Conservation (phyloP, 106 monocot genomes). For the Dioscorea zingiberensis region DNA sequence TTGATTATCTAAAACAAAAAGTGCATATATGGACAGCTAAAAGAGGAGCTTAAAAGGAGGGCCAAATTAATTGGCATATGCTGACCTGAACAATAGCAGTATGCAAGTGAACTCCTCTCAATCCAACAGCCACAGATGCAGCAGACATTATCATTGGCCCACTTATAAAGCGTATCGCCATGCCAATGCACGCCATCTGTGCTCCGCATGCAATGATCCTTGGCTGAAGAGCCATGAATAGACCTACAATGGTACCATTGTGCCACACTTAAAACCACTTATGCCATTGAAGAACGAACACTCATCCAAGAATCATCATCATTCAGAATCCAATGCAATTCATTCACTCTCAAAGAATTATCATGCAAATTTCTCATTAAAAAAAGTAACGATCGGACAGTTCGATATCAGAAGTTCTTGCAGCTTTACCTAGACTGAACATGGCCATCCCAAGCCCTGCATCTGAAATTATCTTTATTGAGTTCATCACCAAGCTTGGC, state of each 20-base stretch:
- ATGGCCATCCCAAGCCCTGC: conserved; percentile 71
- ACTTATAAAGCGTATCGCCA: conserved; percentile 38
- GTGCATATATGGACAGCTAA: no score
- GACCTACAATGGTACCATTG: conserved; percentile 14
- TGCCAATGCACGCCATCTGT: conserved; percentile 34
- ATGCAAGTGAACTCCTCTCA: conserved; percentile 24
- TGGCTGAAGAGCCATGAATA: conserved; percentile 64
- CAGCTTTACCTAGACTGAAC: conserved; percentile 40
- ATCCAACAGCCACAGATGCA: conserved; percentile 40
- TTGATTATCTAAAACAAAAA: no score
- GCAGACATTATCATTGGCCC: conserved; percentile 39
- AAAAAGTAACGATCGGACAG: background rate
- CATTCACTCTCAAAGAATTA: background rate
- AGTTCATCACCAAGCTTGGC: conserved; percentile 35
- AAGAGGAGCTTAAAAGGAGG: background rate
- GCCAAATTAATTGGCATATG: background rate
- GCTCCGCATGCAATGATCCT: conserved; percentile 46
- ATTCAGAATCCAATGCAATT: background rate
- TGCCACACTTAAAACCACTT: no score
- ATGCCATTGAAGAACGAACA: no score
- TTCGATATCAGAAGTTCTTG: background rate
- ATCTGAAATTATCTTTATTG: conserved; percentile 52
- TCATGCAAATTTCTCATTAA: no score
- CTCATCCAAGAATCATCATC: background rate
- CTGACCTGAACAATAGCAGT: conserved; percentile 55